Evolutionary conservation across 768 basidiomycete species (phyloP).

Genomic region (Calvatia gigantea): DNA sequence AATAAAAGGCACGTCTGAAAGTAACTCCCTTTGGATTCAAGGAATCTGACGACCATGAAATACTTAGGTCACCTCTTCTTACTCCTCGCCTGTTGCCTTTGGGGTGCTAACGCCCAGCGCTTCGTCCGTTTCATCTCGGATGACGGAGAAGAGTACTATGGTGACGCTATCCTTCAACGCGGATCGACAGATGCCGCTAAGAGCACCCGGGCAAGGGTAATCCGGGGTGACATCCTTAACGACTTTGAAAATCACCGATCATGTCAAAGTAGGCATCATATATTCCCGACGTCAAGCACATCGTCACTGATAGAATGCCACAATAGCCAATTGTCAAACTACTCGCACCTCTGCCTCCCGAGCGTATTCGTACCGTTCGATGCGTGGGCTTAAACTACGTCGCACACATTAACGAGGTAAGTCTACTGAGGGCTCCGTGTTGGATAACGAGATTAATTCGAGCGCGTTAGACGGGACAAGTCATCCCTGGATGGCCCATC

Average conservation of each 20-base stretch:
- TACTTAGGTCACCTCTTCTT: slow-evolving; percentile 7
- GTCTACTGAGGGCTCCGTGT: neutral
- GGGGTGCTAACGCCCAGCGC: slow-evolving; percentile 30
- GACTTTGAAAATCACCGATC: slow-evolving; percentile 30
- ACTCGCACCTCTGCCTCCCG: slow-evolving; percentile 30
- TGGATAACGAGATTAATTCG: neutral
- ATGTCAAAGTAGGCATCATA: slow-evolving; percentile 28
- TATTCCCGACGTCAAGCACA: neutral
- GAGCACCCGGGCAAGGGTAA: slow-evolving; percentile 28
- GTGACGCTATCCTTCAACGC: slow-evolving; percentile 32
- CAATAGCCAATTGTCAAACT: slow-evolving; percentile 28
- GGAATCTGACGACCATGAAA: neutral
- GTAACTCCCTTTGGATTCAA: no score
- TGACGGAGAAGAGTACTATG: slow-evolving; percentile 32
- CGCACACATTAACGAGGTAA: slow-evolving; percentile 30
- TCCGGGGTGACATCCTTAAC: slow-evolving; percentile 33
- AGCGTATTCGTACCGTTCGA: slow-evolving; percentile 31
- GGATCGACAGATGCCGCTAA: slow-evolving; percentile 28
- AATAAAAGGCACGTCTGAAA: neutral
- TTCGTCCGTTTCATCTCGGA: slow-evolving; percentile 36
- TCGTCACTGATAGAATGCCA: neutral
- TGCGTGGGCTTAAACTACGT: slow-evolving; percentile 34
- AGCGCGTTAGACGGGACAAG: slow-evolving; percentile 31
- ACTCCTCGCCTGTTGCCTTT: no score
- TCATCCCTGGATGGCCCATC: slow-evolving; percentile 33